phyloP scores from a whole-genome alignment of 2,329 filamentous ascomycete genomes.

The Arachnomyces sp. region DNA sequence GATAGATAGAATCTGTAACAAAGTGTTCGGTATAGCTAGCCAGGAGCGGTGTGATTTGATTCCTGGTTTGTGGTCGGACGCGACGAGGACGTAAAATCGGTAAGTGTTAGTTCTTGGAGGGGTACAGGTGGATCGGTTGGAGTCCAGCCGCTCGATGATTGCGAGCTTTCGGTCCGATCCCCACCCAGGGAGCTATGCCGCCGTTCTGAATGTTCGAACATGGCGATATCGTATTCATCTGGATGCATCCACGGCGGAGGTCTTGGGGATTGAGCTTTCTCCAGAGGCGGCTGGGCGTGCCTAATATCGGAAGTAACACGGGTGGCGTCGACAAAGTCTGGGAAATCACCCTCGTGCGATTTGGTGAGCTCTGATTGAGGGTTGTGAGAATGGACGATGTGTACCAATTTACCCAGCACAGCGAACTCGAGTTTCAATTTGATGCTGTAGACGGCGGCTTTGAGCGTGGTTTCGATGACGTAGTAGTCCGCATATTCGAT shows the following conservation, averaged over 20 bases:
- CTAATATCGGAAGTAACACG: slow-evolving; percentile 37
- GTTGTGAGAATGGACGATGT: slow-evolving; percentile 32
- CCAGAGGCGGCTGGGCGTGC: slow-evolving; percentile 20
- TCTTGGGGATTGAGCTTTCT: slow-evolving; percentile 1
- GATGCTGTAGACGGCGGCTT: slow-evolving; percentile 42
- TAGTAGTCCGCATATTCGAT: slow-evolving; percentile 39
- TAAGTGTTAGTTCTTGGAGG: too few species aligned
- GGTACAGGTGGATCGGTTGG: too few species aligned
- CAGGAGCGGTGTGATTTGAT: too few species aligned
- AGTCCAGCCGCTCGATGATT: too few species aligned
- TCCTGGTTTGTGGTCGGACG: too few species aligned
- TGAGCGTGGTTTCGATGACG: slow-evolving; percentile 41
- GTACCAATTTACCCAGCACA: slow-evolving; percentile 39
- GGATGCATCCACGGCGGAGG: slow-evolving; percentile 10
- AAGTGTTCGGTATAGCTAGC: too few species aligned
- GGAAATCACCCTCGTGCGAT: slow-evolving; percentile 24
- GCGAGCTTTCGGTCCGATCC: too few species aligned
- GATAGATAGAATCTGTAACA: too few species aligned
- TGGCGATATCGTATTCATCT: neutral
- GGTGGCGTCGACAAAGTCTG: slow-evolving; percentile 39
- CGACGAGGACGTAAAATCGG: too few species aligned
- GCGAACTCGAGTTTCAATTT: slow-evolving; percentile 46
- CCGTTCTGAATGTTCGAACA: neutral
- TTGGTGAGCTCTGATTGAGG: neutral
- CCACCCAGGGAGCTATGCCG: neutral